These are phyloP conservation scores for Scutellaria minor DNA, from an alignment of 257 asterid genomes.

Conservation along the genomic window DNA sequence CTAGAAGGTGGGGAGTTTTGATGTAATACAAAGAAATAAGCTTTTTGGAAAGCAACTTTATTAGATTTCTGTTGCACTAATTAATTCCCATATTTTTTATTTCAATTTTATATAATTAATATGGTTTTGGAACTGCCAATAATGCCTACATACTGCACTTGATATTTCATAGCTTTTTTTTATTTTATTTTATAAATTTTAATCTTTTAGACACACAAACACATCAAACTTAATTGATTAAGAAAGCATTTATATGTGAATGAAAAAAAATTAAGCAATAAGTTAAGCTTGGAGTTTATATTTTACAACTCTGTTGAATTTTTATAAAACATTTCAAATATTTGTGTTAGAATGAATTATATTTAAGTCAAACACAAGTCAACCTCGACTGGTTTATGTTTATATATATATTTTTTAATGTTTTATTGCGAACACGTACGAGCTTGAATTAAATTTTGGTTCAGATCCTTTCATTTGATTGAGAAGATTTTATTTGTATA, in stretches of 20 bases:
- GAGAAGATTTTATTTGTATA: too few relatives aligned
- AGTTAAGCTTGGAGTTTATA: neutral
- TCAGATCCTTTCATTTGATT: too few relatives aligned
- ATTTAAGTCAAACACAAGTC: too few relatives aligned
- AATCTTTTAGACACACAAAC: neutral
- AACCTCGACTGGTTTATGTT: too few relatives aligned
- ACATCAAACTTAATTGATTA: neutral
- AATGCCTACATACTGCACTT: conserved; percentile 14
- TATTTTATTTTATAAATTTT: too few relatives aligned
- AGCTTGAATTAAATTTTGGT: too few relatives aligned
- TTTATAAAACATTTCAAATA: too few relatives aligned
- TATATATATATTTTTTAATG: too few relatives aligned
- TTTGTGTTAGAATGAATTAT: too few relatives aligned
- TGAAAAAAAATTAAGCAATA: neutral
- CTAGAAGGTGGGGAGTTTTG: neutral
- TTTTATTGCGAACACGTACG: too few relatives aligned
- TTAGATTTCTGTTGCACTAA: conserved; percentile 38
- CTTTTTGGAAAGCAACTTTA: conserved; percentile 43
- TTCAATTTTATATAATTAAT: too few relatives aligned
- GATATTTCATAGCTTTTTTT: conserved; percentile 1
- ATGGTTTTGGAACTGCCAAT: neutral
- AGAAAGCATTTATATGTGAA: neutral
- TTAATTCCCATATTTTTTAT: neutral
- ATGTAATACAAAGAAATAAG: conserved; percentile 36
- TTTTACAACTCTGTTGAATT: too few relatives aligned